Conservation (phyloP, 2,329 filamentous ascomycete species). For the Nothomitra cinnamomea region DNA sequence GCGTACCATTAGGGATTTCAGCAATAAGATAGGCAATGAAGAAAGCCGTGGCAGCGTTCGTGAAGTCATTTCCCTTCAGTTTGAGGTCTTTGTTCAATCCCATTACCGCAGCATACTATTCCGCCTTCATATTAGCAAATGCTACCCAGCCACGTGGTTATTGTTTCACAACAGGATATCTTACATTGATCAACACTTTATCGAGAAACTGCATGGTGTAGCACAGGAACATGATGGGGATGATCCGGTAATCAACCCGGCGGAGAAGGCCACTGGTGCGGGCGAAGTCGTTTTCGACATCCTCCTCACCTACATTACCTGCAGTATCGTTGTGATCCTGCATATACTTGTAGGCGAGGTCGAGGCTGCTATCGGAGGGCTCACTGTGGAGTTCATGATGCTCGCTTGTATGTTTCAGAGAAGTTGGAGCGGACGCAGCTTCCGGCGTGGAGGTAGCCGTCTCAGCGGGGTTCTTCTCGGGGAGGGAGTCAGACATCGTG, state of each 20-base stretch:
- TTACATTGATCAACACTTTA: slow-evolving; percentile 45
- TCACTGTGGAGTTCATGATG: background rate
- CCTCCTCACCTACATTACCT: slow-evolving; percentile 21
- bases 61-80: slow-evolving; percentile 42
- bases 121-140: background rate
- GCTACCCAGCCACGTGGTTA: background rate
- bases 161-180: slow-evolving; percentile 12
- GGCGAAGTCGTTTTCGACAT: slow-evolving; percentile 17
- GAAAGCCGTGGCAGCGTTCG: slow-evolving; percentile 42
- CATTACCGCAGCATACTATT: slow-evolving; percentile 49
- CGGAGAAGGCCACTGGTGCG: slow-evolving; percentile 30
- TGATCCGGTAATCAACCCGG: slow-evolving; percentile 39
- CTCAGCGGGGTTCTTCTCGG: background rate
- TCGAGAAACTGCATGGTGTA: slow-evolving; percentile 49
- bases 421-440: background rate
- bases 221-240: slow-evolving; percentile 43
- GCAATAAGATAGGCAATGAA: slow-evolving; percentile 44
- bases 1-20: slow-evolving; percentile 40
- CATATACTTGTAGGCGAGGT: slow-evolving; percentile 25
- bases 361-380: slow-evolving; percentile 18
- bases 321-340: slow-evolving; percentile 2
- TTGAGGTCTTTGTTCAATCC: slow-evolving; percentile 37
- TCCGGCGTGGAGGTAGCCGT: no score
- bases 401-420: background rate
- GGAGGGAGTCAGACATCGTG: background rate